Evolutionary conservation across 2,329 filamentous ascomycete species (phyloP).

Genomic region (Beauveria australis): DNA sequence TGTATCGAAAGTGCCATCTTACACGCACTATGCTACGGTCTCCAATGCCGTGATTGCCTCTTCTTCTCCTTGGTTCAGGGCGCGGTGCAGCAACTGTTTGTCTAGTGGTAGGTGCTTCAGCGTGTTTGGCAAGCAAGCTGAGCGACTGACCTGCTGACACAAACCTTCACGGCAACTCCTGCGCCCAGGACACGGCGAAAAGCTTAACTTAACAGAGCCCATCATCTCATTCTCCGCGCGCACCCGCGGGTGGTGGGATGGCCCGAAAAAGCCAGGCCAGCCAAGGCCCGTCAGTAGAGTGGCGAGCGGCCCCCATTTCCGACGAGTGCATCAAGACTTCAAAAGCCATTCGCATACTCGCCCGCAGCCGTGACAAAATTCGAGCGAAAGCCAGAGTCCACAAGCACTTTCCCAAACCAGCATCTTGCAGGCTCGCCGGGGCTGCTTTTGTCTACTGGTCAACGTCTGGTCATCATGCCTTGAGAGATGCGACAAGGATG

Average conservation of each 20-base stretch:
- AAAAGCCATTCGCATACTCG: neutral
- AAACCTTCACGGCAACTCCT: neutral
- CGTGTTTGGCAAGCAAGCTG: constrained; percentile 10
- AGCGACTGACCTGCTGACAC: neutral
- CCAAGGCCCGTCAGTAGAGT: neutral
- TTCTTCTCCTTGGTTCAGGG: neutral
- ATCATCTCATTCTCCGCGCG: neutral
- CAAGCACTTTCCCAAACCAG: constrained; percentile 1
- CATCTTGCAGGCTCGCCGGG: constrained; percentile 3
- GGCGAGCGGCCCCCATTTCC: neutral
- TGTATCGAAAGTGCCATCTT: neutral
- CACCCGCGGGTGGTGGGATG: neutral
- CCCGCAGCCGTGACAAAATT: neutral
- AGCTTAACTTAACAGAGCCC: neutral
- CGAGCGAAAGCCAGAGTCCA: neutral
- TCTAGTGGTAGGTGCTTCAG: neutral
- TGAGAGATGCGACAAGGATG: constrained; percentile 9
- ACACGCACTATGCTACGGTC: neutral
- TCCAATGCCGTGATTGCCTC: neutral
- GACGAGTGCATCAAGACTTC: neutral
- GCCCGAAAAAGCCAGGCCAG: neutral
- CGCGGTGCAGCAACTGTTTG: constrained; percentile 5
- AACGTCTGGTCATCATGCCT: constrained; percentile 1
- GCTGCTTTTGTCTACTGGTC: neutral
- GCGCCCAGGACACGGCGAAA: neutral